These are phyloP conservation scores for Microcyclosporella mali DNA, from an alignment of 2,329 filamentous ascomycete genomes.

Conservation along the genomic window DNA sequence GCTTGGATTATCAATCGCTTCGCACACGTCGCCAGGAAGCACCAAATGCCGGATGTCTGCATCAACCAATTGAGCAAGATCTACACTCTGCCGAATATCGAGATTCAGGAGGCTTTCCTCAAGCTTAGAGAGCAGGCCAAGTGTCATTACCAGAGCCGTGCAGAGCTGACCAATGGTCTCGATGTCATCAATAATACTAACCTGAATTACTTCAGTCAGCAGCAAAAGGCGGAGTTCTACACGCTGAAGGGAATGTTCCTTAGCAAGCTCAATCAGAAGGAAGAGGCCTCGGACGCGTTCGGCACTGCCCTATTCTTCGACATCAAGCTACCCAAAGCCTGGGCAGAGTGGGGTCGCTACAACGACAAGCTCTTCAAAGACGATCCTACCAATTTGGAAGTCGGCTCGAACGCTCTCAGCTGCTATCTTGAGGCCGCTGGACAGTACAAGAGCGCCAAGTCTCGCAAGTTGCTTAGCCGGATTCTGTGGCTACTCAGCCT, in stretches of 20 bases:
- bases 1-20: constrained; percentile 99
- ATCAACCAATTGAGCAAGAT: constrained; percentile 96
- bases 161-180: constrained; percentile 83
- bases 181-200: constrained; percentile 99
- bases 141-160: constrained; percentile 94
- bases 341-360: constrained; percentile 99
- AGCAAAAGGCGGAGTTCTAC: constrained; percentile 98
- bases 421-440: constrained; percentile 95
- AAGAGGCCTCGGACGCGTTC: constrained; percentile 88
- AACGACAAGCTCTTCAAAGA: constrained; percentile 95
- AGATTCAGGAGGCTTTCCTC: constrained; percentile 98
- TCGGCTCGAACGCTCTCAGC: constrained; percentile 85
- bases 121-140: constrained; percentile 98
- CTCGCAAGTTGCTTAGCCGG: constrained; percentile 82
- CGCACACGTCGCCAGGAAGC: constrained; percentile 93
- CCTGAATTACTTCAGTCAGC: constrained; percentile 91
- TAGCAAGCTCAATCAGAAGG: constrained; percentile 83
- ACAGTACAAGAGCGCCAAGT: constrained; percentile 95
- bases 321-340: constrained; percentile 89
- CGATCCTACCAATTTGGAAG: constrained; percentile 71
- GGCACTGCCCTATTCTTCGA: constrained; percentile 95
- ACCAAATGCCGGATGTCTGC: constrained; percentile 93
- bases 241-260: constrained; percentile 99
- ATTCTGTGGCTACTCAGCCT: constrained; percentile 94
- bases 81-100: constrained; percentile 97